Percentiles rank a stretch among this genome's conserved stretches.
Evolutionary conservation across 2,329 filamentous ascomycete species (phyloP).

Genomic region (Tolypocladium tropicale): DNA sequence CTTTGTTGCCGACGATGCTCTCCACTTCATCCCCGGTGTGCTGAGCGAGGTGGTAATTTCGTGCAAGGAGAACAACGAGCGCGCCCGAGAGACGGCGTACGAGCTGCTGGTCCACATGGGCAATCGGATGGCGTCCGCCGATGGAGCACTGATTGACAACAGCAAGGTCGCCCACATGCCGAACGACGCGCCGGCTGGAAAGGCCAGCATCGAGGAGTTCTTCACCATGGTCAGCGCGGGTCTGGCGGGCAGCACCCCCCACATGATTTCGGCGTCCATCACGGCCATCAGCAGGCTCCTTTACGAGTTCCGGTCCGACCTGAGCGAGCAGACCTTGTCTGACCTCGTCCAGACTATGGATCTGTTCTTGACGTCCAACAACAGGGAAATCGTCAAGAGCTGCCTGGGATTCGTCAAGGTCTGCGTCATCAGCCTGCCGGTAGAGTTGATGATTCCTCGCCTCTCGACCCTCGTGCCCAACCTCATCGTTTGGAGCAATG

Average conservation of each 20-base stretch:
- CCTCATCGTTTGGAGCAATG: conserved; percentile 90
- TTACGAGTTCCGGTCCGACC: conserved; percentile 71
- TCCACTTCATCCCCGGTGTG: conserved; percentile 89
- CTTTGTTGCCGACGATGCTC: conserved; percentile 62
- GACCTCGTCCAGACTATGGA: conserved; percentile 93
- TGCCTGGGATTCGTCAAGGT: conserved; percentile 97
- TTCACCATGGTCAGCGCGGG: conserved; percentile 98
- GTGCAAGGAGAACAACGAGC: conserved; percentile 96
- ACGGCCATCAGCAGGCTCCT: conserved; percentile 88
- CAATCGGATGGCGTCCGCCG: conserved; percentile 57
- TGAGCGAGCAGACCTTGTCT: conserved; percentile 59
- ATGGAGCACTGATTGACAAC: conserved; percentile 70
- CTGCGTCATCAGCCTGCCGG: conserved; percentile 76
- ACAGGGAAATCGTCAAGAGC: conserved; percentile 90
- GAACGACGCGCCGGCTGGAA: conserved; percentile 62
- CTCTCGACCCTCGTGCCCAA: conserved; percentile 74
- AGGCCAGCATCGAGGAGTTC: conserved; percentile 84
- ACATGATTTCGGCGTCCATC: conserved; percentile 97
- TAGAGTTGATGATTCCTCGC: conserved; percentile 66
- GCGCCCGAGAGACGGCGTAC: conserved; percentile 80
- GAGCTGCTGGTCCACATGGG: conserved; percentile 84
- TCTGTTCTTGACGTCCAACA: conserved; percentile 91
- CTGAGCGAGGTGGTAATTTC: conserved; percentile 92
- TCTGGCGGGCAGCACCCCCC: conserved; percentile 81
- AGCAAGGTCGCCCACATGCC: conserved; percentile 83